Percentiles rank a stretch among this genome's conserved stretches.
Conservation (phyloP, 495 filamentous ascomycete genomes). For the Podospora fimiseda region DNA sequence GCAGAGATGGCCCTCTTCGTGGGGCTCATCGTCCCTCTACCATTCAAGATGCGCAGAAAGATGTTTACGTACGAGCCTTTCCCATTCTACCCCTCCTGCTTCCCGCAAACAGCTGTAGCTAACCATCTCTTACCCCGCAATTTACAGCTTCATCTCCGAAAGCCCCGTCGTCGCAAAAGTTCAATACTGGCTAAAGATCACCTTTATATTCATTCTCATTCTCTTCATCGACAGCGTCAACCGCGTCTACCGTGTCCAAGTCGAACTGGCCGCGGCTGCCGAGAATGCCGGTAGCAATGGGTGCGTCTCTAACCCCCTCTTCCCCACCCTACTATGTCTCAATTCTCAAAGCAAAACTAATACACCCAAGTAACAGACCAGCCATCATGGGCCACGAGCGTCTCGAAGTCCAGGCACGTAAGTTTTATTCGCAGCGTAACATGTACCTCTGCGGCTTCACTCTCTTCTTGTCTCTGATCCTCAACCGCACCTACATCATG, state of each 20-base stretch:
- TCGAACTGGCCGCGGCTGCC: slow-evolving; percentile 63
- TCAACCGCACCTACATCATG: slow-evolving; percentile 98
- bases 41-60: slow-evolving; percentile 77
- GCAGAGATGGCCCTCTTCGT: slow-evolving; percentile 92
- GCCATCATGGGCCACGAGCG: slow-evolving; percentile 81
- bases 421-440: slow-evolving; percentile 99
- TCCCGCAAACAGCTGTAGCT: not conserved
- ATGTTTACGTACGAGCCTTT: slow-evolving; percentile 66
- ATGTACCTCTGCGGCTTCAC: slow-evolving; percentile 99
- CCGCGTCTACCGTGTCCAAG: slow-evolving; percentile 92
- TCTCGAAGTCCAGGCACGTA: slow-evolving; percentile 96
- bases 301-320: slow-evolving; percentile 19
- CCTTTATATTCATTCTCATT: slow-evolving; percentile 96
- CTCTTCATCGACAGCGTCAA: slow-evolving; percentile 98
- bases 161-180: slow-evolving; percentile 57
- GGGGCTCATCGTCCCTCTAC: slow-evolving; percentile 84
- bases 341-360: slow-evolving; percentile 14
- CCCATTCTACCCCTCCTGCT: not conserved
- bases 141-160: slow-evolving; percentile 63
- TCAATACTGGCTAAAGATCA: slow-evolving; percentile 65
- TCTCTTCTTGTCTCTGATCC: slow-evolving; percentile 94
- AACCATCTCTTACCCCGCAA: not conserved
- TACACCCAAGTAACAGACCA: slow-evolving; percentile 32
- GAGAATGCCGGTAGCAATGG: slow-evolving; percentile 31
- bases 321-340: not conserved